Base-by-base conservation (phyloP, 495 filamentous ascomycete genomes). In the Trichocladium antarcticum region DNA sequence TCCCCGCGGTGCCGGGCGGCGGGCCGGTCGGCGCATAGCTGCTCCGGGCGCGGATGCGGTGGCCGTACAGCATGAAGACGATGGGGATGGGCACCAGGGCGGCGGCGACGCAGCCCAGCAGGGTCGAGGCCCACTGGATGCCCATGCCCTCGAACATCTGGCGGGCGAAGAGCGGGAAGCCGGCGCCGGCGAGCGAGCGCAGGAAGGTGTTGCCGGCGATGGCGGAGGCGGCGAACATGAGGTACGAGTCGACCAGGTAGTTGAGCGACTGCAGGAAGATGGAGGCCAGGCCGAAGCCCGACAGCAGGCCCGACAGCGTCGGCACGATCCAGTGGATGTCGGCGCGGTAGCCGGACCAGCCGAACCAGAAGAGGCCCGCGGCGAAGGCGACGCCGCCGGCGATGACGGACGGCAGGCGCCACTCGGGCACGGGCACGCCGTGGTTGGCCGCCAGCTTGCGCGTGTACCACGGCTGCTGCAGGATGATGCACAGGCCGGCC, bases 131-230 rank as follows among this genome's bases (percentile, higher is more conserved):
- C 79, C 81, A 90, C 49, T 90, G 67, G 39, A 93, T 81, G 34
- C 83, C 81, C 63, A 94, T 74, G 31, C 73, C 77, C 3, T 80
- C 65, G 62, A 88, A 90, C 84, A 94, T 88, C 54, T 90, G 83
- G 10, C 68, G 77, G 0, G 80, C 74, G 61, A 95, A 95, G 3
- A 95, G 73, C 10, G 89, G 89, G 66, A 94, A 94, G 0, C 74
- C 79, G 7, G 84, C 83, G 19, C 83, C 87, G 37, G 78, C 78
- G 0, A 86, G 66, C 5, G 83, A 89, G 2, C 89, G 84, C 8
- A 92, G 70, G 62, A 95, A 88, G 0, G 89, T 92, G 63, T 95
- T 94, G 19, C 82, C 87, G 7, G 89, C 88, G 39, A 94, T 87
- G 21, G 87, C 85, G 6, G 86, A 90, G 31, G 87, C 87, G 11